Evolutionary conservation across 1,284 basidiomycete species (phyloP).

Genomic region (Ceratorhiza oryzae-sativae): DNA sequence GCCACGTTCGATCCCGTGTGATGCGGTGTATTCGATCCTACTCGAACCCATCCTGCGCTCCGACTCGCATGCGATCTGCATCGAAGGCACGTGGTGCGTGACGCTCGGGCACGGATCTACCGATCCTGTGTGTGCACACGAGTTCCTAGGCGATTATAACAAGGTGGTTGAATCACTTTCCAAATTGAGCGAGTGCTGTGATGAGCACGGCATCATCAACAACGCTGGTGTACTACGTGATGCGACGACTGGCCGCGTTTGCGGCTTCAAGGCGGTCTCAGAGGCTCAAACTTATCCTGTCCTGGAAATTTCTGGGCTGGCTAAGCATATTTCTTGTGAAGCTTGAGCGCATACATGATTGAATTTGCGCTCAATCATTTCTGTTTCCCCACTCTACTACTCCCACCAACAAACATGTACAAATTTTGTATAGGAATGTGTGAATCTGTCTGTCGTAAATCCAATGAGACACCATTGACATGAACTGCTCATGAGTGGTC

Average conservation of each 20-base stretch:
- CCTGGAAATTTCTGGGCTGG: background rate
- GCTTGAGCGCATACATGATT: slow-evolving; percentile 22
- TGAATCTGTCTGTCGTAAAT: no score
- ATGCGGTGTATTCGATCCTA: slow-evolving; percentile 44
- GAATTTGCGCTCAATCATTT: no score
- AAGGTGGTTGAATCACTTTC: slow-evolving; percentile 31
- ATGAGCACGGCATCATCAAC: slow-evolving; percentile 22
- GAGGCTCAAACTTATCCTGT: background rate
- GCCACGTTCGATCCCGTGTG: slow-evolving; percentile 22
- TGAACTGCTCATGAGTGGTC: no score
- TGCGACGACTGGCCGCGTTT: slow-evolving; percentile 23
- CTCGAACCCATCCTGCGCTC: slow-evolving; percentile 40
- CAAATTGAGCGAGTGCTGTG: slow-evolving; percentile 9
- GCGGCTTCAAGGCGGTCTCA: slow-evolving; percentile 27
- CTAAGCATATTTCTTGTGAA: background rate
- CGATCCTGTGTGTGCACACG: slow-evolving; percentile 39
- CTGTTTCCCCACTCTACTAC: background rate
- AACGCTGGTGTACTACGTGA: slow-evolving; percentile 27
- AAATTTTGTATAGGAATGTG: no score
- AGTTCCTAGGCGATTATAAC: slow-evolving; percentile 41
- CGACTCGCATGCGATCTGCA: slow-evolving; percentile 40
- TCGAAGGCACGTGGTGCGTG: slow-evolving; percentile 42
- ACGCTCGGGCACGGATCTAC: slow-evolving; percentile 43
- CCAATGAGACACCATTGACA: no score
- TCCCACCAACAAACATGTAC: background rate